These are phyloP conservation scores for Fusarium tanahbumbuense DNA, from an alignment of 2,329 filamentous ascomycete species.

Conservation along the genomic window DNA sequence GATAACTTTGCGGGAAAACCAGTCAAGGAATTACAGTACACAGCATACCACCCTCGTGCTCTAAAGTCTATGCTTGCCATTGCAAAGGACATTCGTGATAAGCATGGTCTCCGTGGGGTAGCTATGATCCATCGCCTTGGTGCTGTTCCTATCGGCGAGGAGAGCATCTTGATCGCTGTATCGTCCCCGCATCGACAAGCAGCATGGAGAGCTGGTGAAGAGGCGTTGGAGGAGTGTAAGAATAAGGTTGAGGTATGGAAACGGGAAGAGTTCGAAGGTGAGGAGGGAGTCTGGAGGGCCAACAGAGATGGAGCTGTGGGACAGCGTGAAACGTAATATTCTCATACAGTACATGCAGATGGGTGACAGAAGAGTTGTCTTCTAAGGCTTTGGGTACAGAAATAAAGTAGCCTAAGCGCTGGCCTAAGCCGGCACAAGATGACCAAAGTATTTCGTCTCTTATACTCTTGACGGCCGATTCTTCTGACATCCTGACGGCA, in stretches of 20 bases:
- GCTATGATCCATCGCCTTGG: conserved; percentile 88
- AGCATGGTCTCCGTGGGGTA: conserved; percentile 77
- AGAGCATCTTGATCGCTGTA: conserved; percentile 91
- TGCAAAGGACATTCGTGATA: conserved; percentile 64
- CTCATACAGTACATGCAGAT: neutral
- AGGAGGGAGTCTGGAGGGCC: conserved; percentile 85
- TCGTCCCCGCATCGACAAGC: conserved; percentile 84
- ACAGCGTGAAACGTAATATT: conserved; percentile 50
- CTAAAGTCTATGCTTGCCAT: conserved; percentile 76
- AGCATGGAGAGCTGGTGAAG: conserved; percentile 89
- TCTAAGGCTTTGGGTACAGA: too few relatives aligned
- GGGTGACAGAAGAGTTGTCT: too few relatives aligned
- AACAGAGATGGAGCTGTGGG: conserved; percentile 80
- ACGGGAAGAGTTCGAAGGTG: conserved; percentile 84
- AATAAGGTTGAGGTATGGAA: conserved; percentile 95
- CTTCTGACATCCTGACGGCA: too few relatives aligned
- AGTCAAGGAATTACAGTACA: conserved; percentile 81
- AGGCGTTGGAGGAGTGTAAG: conserved; percentile 89
- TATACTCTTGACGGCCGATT: too few relatives aligned
- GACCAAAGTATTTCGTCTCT: too few relatives aligned
- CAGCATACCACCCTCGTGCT: conserved; percentile 77
- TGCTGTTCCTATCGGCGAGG: conserved; percentile 87
- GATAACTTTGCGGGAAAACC: conserved; percentile 77
- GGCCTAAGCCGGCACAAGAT: too few relatives aligned
- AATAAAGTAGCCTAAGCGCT: too few relatives aligned